Conservation (phyloP, 2,329 filamentous ascomycete species). For the Xylariaceae sp. region DNA sequence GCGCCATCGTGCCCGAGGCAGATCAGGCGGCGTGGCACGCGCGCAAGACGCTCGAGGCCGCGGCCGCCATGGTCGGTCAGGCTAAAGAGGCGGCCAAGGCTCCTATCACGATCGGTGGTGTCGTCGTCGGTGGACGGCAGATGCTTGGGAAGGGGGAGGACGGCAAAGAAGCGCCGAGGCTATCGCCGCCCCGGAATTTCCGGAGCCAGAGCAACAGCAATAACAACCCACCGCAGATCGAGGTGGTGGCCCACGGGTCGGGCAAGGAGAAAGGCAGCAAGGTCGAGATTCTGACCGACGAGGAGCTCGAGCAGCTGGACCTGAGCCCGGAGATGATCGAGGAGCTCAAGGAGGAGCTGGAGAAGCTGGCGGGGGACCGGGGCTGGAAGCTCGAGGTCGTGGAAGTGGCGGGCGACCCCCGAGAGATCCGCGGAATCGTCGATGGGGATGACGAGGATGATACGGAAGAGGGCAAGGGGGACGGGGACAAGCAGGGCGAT, state of each 20-base stretch:
- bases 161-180: conserved; percentile 41
- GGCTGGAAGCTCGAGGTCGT: conserved; percentile 80
- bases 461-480: conserved; percentile 25
- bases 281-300: conserved; percentile 55
- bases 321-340: conserved; percentile 65
- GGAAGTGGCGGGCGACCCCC: conserved; percentile 56
- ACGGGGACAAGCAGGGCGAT: conserved; percentile 9
- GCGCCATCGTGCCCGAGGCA: conserved; percentile 60
- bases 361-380: conserved; percentile 63
- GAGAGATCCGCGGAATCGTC: conserved; percentile 68
- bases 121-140: conserved; percentile 48
- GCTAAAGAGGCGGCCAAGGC: conserved; percentile 18
- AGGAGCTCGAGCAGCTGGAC: conserved; percentile 65
- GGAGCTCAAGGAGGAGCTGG: conserved; percentile 62
- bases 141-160: conserved; percentile 44
- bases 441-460: conserved; percentile 53
- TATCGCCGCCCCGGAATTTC: conserved; percentile 42
- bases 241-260: conserved; percentile 42
- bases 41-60: conserved; percentile 34
- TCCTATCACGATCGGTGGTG: conserved; percentile 44
- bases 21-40: conserved; percentile 36
- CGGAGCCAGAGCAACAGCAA: conserved; percentile 20
- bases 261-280: conserved; percentile 57
- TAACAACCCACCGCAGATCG: conserved; percentile 26
- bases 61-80: conserved; percentile 30